Evolutionary conservation across 257 asterid genomes (phyloP), one percentile per base, ranked within the genome.

Genomic region (Eucommia ulmoides): DNA sequence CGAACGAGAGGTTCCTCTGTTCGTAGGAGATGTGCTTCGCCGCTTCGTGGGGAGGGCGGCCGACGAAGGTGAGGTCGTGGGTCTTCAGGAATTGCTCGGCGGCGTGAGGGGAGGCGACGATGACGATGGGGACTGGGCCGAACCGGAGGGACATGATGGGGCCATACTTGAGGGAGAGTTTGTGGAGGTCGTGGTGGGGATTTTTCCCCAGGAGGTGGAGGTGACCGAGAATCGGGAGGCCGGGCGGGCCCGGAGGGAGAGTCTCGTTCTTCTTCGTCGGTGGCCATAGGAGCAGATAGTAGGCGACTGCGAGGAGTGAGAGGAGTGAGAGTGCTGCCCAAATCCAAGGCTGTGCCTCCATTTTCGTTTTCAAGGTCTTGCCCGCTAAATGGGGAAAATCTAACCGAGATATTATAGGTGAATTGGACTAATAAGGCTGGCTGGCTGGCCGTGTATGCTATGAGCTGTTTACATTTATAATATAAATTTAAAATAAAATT

Each of bases 141-240:
- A 38, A 38, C 3, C 45, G 7, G 17, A 38, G n/a, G 16, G 3
- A 38, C 45, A 38, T 38, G 45, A 38, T 38, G 11, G 45, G 45
- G 16, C 45, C 45, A 38, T 38, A 18, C n/a, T 38, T 15, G 11
- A 8, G 11, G 45, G 45, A 12, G 7, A 38, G 45, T 38, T 38
- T 5, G n/a, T 38, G n/a, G 3, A 38, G n/a, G n/a, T 38, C 16
- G 5, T 38, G 45, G 45, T 38, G 45, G n/a, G 45, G 45, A 38
- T 38, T 38, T 18, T 38, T 38, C 45, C 45, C 45, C n/a, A 38
- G n/a, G 17, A 38, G 7, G n/a, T 38, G 45, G n/a, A 38, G 45
- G n/a, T 38, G 45, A 4, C 45, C 45, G 3, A 38, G 2, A 38
- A 38, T 38, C 2, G 45, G 45, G 7, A 38, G n/a, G 17, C 45